Conservation (phyloP, 148 eudicot genomes). For the Polygonum aviculare region DNA sequence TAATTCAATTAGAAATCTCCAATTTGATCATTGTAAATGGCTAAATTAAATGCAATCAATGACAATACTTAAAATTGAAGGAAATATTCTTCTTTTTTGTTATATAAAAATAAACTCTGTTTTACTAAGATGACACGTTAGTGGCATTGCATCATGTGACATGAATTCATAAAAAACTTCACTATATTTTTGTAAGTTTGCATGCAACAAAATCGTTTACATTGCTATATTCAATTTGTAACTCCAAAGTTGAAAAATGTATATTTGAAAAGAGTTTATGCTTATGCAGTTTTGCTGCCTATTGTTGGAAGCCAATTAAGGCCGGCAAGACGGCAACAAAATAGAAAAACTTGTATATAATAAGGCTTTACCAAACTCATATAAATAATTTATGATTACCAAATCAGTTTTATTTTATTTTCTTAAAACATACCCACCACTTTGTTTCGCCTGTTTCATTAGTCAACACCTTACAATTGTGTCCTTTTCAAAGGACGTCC, state of each 20-base stretch:
- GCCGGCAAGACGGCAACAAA: background rate
- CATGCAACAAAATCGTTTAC: background rate
- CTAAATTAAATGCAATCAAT: no score
- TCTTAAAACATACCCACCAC: background rate
- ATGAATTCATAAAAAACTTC: background rate
- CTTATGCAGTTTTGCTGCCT: slow-evolving; percentile 2
- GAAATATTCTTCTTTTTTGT: no score
- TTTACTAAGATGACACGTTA: no score
- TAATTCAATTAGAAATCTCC: no score
- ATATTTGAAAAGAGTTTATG: background rate
- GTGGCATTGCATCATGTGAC: background rate
- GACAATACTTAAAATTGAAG: no score
- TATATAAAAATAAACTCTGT: no score
- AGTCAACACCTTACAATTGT: slow-evolving; percentile 6
- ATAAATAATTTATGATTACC: slow-evolving; percentile 2
- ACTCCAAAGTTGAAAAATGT: background rate
- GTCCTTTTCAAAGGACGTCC: background rate
- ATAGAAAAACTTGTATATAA: background rate
- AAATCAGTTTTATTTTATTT: background rate
- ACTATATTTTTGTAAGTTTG: no score
- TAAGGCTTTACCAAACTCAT: background rate
- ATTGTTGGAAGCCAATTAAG: slow-evolving; percentile 8
- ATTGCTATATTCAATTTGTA: background rate
- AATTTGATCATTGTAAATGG: no score
- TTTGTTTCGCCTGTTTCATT: background rate